These are phyloP conservation scores for Fusarium acutatum DNA, from an alignment of 2,329 filamentous ascomycete species.

Conservation along the genomic window DNA sequence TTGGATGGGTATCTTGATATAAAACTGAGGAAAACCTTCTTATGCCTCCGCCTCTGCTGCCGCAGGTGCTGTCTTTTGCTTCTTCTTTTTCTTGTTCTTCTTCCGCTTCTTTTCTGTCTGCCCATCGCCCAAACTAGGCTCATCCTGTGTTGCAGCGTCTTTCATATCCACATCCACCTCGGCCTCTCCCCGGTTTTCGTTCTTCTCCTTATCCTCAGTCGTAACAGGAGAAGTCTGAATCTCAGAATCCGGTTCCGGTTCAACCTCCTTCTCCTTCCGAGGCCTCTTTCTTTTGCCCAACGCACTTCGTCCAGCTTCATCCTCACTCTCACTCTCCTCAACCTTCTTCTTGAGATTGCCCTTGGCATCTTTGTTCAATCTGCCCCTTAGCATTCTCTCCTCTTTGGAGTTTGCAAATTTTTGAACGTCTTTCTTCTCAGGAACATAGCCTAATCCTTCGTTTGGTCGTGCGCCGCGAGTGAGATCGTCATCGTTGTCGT, in stretches of 20 bases:
- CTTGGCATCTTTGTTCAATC: constrained; percentile 40
- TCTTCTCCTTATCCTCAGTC: neutral
- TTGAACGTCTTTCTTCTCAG: constrained; percentile 36
- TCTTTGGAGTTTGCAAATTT: constrained; percentile 37
- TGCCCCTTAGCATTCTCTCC: constrained; percentile 45
- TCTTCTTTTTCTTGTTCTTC: constrained; percentile 38
- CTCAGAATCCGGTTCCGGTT: neutral
- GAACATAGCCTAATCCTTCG: constrained; percentile 53
- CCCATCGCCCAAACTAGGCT: neutral
- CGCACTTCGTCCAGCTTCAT: constrained; percentile 49
- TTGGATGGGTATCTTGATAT: constrained; percentile 20
- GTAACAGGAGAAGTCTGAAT: neutral
- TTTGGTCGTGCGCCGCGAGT: constrained; percentile 42
- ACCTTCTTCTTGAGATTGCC: constrained; percentile 14
- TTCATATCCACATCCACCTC: constrained; percentile 37
- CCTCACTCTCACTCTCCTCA: constrained; percentile 47
- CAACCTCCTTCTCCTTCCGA: constrained; percentile 23
- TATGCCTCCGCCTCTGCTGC: constrained; percentile 2
- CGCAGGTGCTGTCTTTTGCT: constrained; percentile 35
- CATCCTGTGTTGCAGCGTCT: constrained; percentile 27
- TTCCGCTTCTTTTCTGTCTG: constrained; percentile 32
- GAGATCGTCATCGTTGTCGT: constrained; percentile 42
- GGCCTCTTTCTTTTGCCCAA: constrained; percentile 51
- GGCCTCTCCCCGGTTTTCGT: neutral
- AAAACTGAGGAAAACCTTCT: neutral